phyloP scores from a whole-genome alignment of 2,329 filamentous ascomycete species.

The Bimuria novae-zelandiae region DNA sequence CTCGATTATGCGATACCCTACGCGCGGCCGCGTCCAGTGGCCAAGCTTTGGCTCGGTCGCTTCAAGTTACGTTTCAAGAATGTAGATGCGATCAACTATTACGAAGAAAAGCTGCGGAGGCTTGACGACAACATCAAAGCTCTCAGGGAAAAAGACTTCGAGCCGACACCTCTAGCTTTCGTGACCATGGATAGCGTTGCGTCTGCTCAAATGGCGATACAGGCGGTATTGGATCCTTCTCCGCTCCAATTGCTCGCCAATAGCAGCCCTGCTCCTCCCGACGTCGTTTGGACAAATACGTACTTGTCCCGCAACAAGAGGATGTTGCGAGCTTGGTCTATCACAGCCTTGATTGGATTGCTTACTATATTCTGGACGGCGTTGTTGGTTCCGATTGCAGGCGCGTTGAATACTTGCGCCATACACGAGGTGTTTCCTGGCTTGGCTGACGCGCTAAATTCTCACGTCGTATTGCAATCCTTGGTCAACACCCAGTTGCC shows the following conservation, averaged over 20 bases:
- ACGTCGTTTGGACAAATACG: constrained; percentile 95
- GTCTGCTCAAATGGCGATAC: constrained; percentile 90
- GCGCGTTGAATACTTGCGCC: constrained; percentile 78
- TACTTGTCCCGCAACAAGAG: constrained; percentile 77
- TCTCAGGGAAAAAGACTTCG: constrained; percentile 75
- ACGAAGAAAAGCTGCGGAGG: constrained; percentile 79
- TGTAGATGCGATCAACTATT: constrained; percentile 93
- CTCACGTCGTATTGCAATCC: constrained; percentile 72
- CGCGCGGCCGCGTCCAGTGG: constrained; percentile 63
- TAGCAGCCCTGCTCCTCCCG: constrained; percentile 82
- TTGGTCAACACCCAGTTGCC: constrained; percentile 87
- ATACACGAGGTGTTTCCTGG: constrained; percentile 74
- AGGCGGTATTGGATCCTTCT: constrained; percentile 88
- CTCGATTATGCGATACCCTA: constrained; percentile 51
- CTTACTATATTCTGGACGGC: constrained; percentile 88
- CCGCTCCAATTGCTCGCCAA: constrained; percentile 85
- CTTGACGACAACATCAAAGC: constrained; percentile 75
- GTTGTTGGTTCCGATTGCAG: constrained; percentile 78
- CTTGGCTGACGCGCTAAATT: constrained; percentile 68
- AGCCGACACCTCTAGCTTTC: constrained; percentile 83
- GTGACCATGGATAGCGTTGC: constrained; percentile 97
- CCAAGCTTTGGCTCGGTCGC: constrained; percentile 78
- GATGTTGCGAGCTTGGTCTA: constrained; percentile 77
- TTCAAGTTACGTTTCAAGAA: constrained; percentile 72
- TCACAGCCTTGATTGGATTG: constrained; percentile 81